Evolutionary conservation across 164 flowering plant genomes (phyloP).

Genomic region (Vitis cinerea): DNA sequence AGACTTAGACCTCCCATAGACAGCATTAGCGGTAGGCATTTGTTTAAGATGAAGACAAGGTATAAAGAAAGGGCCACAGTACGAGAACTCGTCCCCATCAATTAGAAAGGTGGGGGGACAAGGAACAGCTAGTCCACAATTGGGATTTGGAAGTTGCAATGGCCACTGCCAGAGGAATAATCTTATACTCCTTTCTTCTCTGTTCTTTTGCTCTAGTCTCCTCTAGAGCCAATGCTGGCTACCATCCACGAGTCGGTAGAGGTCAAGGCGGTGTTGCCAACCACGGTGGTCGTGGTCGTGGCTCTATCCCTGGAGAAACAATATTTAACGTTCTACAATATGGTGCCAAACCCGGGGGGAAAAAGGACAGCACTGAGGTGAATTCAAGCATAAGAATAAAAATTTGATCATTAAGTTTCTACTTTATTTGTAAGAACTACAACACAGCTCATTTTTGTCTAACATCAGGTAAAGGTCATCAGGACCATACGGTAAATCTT

Average conservation of each 20-base stretch:
- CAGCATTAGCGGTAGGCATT: not conserved
- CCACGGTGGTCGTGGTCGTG: no score
- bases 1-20: not conserved
- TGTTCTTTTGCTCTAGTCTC: conserved; percentile 17
- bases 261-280: no score
- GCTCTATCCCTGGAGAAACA: conserved; percentile 12
- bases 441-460: no score
- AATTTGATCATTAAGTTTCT: no score
- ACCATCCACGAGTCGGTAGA: no score
- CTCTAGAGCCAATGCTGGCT: not conserved
- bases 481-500: no score
- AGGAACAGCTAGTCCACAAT: no score
- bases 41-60: conserved; percentile 6
- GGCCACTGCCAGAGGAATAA: not conserved
- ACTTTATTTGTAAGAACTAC: no score
- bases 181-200: conserved; percentile 16
- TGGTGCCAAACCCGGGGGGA: conserved; percentile 39
- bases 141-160: not conserved
- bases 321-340: conserved; percentile 35
- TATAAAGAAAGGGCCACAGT: not conserved
- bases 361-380: conserved; percentile 17
- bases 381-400: conserved; percentile 2
- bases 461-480: no score
- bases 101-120: no score
- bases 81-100: no score